Conservation (phyloP, 305 asterid genomes). For the Salvia sclarea region DNA sequence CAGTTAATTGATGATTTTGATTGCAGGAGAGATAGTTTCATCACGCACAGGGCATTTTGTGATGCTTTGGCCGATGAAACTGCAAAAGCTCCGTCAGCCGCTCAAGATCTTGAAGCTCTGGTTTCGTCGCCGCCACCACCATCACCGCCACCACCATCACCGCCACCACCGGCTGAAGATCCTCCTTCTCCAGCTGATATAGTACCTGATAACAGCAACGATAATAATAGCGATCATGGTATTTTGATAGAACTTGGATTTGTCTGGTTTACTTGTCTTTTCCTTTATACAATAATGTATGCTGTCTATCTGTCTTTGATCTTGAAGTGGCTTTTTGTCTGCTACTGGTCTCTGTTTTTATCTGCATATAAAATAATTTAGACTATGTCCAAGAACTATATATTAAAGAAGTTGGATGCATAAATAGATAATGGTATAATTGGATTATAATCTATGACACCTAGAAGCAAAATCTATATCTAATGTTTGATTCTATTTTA, state of each 20-base stretch:
- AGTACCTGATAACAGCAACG: slow-evolving; percentile 38
- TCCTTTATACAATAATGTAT: slow-evolving; percentile 29
- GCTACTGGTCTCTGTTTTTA: slow-evolving; percentile 53
- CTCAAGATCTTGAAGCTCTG: slow-evolving; percentile 38
- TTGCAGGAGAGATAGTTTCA: slow-evolving; percentile 50
- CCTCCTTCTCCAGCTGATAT: slow-evolving; percentile 34
- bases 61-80: slow-evolving; percentile 47
- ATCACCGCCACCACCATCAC: slow-evolving; percentile 4
- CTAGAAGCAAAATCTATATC: background rate
- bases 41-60: slow-evolving; percentile 51
- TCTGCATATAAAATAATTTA: slow-evolving; percentile 40
- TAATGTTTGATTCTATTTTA: slow-evolving; percentile 32
- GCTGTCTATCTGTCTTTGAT: slow-evolving; percentile 42
- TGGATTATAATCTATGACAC: background rate
- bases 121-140: slow-evolving; percentile 36
- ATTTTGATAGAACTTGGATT: slow-evolving; percentile 33
- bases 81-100: slow-evolving; percentile 36
- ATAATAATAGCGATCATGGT: slow-evolving; percentile 45
- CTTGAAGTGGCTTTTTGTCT: slow-evolving; percentile 51
- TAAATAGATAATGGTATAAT: background rate
- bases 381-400: slow-evolving; percentile 31
- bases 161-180: slow-evolving; percentile 34
- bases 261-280: slow-evolving; percentile 34
- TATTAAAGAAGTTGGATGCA: slow-evolving; percentile 1
- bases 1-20: background rate